Percentiles rank a stretch among this genome's conserved stretches.
These are phyloP conservation scores for Elsinoe arachidis DNA, from an alignment of 2,329 filamentous ascomycete genomes.

Conservation along the genomic window DNA sequence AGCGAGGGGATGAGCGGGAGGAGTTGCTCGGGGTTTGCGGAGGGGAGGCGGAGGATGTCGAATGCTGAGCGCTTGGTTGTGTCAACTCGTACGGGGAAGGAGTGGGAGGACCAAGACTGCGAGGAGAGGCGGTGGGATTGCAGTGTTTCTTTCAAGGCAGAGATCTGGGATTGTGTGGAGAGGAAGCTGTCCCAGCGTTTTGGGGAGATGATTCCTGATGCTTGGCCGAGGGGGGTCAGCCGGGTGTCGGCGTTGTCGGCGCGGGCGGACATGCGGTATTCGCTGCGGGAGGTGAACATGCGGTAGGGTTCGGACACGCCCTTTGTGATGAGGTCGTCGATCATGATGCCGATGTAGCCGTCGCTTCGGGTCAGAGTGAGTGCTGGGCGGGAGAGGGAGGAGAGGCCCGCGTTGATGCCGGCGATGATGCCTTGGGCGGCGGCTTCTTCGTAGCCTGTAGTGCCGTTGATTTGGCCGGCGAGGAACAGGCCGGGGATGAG, in stretches of 20 bases:
- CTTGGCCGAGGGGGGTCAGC: conserved; percentile 68
- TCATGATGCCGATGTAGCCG: conserved; percentile 97
- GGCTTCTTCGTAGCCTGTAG: conserved; percentile 95
- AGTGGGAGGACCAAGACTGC: conserved; percentile 58
- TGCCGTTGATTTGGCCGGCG: conserved; percentile 96
- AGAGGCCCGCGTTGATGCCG: conserved; percentile 87
- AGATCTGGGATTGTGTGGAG: conserved; percentile 58
- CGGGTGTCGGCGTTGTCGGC: conserved; percentile 90
- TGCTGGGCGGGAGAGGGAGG: conserved; percentile 55
- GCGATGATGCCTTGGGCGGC: conserved; percentile 88
- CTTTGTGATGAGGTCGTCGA: conserved; percentile 94
- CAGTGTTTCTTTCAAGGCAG: conserved; percentile 55
- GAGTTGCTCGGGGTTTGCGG: conserved; percentile 51
- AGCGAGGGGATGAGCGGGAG: conserved; percentile 48
- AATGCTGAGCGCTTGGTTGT: conserved; percentile 61
- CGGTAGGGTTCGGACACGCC: conserved; percentile 94
- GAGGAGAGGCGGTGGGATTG: conserved; percentile 50
- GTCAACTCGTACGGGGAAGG: conserved; percentile 62
- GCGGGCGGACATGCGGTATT: conserved; percentile 86
- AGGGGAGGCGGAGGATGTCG: conserved; percentile 65
- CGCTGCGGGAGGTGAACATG: conserved; percentile 94
- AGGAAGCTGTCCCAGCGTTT: conserved; percentile 64
- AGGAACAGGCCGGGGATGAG: conserved; percentile 80
- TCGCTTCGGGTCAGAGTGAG: conserved; percentile 71
- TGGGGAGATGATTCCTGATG: conserved; percentile 71